phyloP scores from a whole-genome alignment of 2,329 filamentous ascomycete species.

The Alternaria consortialis region DNA sequence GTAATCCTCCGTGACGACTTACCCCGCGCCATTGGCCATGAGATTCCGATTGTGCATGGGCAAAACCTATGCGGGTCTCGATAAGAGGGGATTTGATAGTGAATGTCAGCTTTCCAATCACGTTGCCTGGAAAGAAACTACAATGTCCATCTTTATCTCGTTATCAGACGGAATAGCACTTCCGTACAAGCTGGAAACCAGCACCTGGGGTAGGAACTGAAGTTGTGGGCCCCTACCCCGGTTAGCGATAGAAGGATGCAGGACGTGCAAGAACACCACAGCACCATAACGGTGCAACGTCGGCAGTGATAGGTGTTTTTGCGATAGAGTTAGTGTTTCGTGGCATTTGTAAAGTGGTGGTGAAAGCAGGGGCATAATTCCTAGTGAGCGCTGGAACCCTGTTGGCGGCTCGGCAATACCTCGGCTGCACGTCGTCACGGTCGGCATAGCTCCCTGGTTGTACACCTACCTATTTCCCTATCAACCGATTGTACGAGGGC shows the following conservation, averaged over 20 bases:
- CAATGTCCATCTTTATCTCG: background rate
- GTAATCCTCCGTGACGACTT: background rate
- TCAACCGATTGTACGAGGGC: background rate
- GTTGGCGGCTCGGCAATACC: background rate
- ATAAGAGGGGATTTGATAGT: slow-evolving; percentile 4
- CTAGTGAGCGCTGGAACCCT: background rate
- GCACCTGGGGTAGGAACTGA: background rate
- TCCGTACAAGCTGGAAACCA: background rate
- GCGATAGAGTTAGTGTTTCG: slow-evolving; percentile 1
- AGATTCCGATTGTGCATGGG: background rate
- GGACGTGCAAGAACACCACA: background rate
- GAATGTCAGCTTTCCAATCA: background rate
- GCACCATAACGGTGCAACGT: background rate
- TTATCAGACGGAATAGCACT: background rate
- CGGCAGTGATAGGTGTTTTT: background rate
- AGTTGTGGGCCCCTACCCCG: background rate
- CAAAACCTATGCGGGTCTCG: background rate
- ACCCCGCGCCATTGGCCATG: background rate
- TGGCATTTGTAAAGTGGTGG: background rate
- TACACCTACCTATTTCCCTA: background rate
- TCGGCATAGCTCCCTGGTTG: background rate
- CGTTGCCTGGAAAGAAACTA: background rate
- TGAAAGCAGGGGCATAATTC: background rate
- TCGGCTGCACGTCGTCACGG: background rate
- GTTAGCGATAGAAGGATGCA: background rate